A percentile compares a stretch with the other conserved stretches of the same genome.
These are phyloP conservation scores for Podospora comata DNA, from an alignment of 495 filamentous ascomycete genomes.

Conservation along the genomic window DNA sequence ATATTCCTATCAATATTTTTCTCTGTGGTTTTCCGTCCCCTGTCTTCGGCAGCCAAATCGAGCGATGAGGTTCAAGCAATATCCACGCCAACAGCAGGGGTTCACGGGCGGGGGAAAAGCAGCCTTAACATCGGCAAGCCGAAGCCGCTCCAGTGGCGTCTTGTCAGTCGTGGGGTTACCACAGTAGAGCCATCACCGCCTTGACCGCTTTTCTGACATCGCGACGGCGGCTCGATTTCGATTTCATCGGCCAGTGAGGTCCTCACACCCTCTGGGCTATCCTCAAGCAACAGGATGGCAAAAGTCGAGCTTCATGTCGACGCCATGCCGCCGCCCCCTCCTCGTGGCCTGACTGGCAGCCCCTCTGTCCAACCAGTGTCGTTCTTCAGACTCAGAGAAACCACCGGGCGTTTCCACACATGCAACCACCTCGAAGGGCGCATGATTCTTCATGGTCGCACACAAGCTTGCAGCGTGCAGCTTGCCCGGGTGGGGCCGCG, in stretches of 20 bases:
- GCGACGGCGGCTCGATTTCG: background rate
- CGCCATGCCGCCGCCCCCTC: background rate
- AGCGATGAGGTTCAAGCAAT: background rate
- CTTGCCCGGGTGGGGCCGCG: conserved; percentile 3
- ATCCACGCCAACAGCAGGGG: background rate
- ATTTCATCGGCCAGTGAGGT: background rate
- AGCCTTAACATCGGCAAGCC: background rate
- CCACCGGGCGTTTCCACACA: background rate
- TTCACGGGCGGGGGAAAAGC: background rate
- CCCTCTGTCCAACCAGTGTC: background rate
- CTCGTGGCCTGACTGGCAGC: background rate
- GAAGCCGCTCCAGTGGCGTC: background rate
- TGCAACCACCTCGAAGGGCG: conserved; percentile 4
- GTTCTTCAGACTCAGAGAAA: background rate
- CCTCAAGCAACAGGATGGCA: background rate
- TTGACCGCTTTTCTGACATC: background rate
- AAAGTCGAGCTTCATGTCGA: background rate
- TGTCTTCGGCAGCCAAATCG: conserved; percentile 1
- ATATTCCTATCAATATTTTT: background rate
- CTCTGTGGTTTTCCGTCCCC: background rate
- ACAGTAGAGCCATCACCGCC: background rate
- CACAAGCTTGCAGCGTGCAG: conserved; percentile 1
- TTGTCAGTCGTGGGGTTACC: background rate
- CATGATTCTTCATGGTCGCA: conserved; percentile 4
- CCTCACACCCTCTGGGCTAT: background rate